Percentiles rank a stretch among this genome's conserved stretches.
Conservation (phyloP, 345 rosid genomes). For the Isatis tinctoria region DNA sequence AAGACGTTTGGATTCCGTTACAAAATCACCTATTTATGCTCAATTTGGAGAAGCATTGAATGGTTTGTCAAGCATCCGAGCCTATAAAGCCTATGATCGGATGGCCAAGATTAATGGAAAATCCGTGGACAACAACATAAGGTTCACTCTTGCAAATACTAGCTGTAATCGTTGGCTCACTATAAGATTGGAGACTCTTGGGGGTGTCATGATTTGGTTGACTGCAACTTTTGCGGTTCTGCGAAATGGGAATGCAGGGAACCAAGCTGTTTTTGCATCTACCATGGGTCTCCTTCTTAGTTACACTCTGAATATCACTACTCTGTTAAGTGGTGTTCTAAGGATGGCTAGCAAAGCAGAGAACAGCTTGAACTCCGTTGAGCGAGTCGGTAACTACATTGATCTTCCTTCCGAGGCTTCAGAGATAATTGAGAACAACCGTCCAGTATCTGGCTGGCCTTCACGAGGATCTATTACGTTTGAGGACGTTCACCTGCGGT, state of each 20-base stretch:
- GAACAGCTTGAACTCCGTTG: slow-evolving; percentile 91
- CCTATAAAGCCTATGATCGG: slow-evolving; percentile 85
- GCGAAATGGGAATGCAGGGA: slow-evolving; percentile 58
- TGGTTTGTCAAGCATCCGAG: slow-evolving; percentile 82
- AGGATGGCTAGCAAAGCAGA: slow-evolving; percentile 93
- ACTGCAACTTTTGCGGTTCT: slow-evolving; percentile 84
- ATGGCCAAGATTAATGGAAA: slow-evolving; percentile 72
- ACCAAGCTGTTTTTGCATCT: slow-evolving; percentile 67
- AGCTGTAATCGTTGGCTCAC: slow-evolving; percentile 85
- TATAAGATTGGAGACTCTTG: slow-evolving; percentile 78
- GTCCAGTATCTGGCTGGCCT: slow-evolving; percentile 86
- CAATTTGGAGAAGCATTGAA: slow-evolving; percentile 95
- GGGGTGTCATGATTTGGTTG: slow-evolving; percentile 94
- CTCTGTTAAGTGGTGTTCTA: slow-evolving; percentile 67
- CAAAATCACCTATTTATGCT: slow-evolving; percentile 88
- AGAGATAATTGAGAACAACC: slow-evolving; percentile 51
- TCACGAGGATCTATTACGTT: slow-evolving; percentile 69
- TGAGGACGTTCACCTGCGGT: slow-evolving; percentile 80
- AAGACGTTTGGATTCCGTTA: slow-evolving; percentile 83
- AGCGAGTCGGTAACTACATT: slow-evolving; percentile 81
- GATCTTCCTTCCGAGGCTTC: slow-evolving; percentile 89
- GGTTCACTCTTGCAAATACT: slow-evolving; percentile 74
- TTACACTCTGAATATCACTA: slow-evolving; percentile 77
- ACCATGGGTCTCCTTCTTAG: slow-evolving; percentile 94
- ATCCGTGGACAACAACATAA: slow-evolving; percentile 86